Evolutionary conservation across 2,329 filamentous ascomycete species (phyloP).

Genomic region (Lachnellula arida): DNA sequence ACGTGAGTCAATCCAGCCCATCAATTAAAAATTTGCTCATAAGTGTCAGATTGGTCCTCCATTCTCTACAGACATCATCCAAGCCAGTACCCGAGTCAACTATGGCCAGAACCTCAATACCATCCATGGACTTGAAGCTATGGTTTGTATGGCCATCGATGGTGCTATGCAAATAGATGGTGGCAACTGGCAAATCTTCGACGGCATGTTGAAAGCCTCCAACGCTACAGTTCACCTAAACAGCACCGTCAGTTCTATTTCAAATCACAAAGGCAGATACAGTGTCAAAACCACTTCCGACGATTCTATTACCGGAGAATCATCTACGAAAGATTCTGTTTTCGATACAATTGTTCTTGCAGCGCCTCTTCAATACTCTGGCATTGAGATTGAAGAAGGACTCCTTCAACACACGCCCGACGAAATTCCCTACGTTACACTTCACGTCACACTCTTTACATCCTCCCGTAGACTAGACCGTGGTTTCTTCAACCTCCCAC

Average conservation of each 20-base stretch:
- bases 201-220: conserved; percentile 67
- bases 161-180: conserved; percentile 74
- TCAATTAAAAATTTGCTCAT: conserved; percentile 8
- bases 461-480: conserved; percentile 70
- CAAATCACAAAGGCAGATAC: conserved; percentile 47
- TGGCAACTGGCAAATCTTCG: conserved; percentile 94
- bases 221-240: conserved; percentile 59
- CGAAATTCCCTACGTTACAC: conserved; percentile 74
- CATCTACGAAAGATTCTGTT: conserved; percentile 20
- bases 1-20: conserved; percentile 35
- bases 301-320: conserved; percentile 5
- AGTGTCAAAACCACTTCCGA: conserved; percentile 33
- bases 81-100: conserved; percentile 88
- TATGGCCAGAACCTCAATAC: conserved; percentile 84
- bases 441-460: conserved; percentile 88
- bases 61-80: conserved; percentile 78
- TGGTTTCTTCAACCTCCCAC: conserved; percentile 63
- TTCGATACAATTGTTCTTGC: conserved; percentile 85
- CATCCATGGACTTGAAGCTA: conserved; percentile 84
- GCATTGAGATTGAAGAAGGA: conserved; percentile 57
- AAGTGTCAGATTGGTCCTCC: conserved; percentile 48
- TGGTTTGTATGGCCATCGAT: conserved; percentile 84
- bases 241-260: conserved; percentile 60
- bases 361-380: conserved; percentile 74
- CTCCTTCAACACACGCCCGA: conserved; percentile 70